A percentile compares a stretch with the other conserved stretches of the same genome.
Evolutionary conservation across 2,329 filamentous ascomycete genomes (phyloP).

Genomic region (Diplodia scrobiculata): DNA sequence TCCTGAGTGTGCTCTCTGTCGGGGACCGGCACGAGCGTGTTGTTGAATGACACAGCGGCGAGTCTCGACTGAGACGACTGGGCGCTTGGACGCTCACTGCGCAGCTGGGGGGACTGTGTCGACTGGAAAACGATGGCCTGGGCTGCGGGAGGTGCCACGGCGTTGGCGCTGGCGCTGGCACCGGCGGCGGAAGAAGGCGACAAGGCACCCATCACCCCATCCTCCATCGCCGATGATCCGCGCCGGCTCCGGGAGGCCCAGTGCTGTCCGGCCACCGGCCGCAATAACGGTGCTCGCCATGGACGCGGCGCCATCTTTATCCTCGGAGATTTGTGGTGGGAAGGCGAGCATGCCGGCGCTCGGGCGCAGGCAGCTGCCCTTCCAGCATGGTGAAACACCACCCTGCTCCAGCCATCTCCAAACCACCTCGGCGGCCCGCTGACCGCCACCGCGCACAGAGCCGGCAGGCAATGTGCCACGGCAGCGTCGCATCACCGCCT

Average conservation of each 20-base stretch:
- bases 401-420: conserved; percentile 2
- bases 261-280: background rate
- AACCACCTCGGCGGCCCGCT: conserved; percentile 8
- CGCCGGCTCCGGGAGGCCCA: background rate
- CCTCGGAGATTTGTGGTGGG: conserved; percentile 14
- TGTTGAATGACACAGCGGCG: background rate
- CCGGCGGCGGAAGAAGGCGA: background rate
- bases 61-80: conserved; percentile 15
- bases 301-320: background rate
- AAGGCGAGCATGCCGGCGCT: background rate
- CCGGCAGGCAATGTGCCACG: conserved; percentile 15
- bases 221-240: background rate
- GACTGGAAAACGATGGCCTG: background rate
- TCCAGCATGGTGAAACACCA: conserved; percentile 18
- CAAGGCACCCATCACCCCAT: background rate
- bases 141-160: conserved; percentile 17
- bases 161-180: background rate
- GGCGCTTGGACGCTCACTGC: conserved; percentile 12
- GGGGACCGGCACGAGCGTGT: background rate
- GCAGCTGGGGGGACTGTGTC: background rate
- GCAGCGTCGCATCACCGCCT: conserved; percentile 16
- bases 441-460: conserved; percentile 21
- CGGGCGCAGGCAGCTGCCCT: background rate
- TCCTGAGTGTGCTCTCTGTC: background rate
- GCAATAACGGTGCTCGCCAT: background rate